Conservation (phyloP, 495 filamentous ascomycete species). For the Acidiella bohemica region DNA sequence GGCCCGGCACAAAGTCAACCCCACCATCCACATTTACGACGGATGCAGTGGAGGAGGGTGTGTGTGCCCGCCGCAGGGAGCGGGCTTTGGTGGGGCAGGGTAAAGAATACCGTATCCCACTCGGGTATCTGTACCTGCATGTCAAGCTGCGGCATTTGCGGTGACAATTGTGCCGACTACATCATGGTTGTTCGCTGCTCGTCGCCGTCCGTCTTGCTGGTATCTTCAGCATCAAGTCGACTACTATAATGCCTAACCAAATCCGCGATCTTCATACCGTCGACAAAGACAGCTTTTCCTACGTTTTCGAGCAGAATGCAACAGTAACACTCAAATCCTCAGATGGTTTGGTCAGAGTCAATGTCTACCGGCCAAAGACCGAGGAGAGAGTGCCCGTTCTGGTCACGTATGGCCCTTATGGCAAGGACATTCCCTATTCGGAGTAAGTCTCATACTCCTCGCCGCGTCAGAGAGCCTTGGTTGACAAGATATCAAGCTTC, state of each 20-base stretch:
- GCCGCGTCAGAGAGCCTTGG: not conserved
- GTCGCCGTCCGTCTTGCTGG: no score
- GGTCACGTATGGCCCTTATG: slow-evolving; percentile 50
- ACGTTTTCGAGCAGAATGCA: slow-evolving; percentile 32
- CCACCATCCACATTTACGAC: no score
- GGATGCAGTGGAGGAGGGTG: no score
- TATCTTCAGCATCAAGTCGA: not conserved
- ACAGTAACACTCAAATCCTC: slow-evolving; percentile 23
- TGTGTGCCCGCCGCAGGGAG: no score
- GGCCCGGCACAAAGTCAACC: no score
- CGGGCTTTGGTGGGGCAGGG: no score
- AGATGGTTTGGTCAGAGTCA: slow-evolving; percentile 15
- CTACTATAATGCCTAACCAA: slow-evolving; percentile 4
- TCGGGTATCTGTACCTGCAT: no score
- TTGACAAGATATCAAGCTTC: slow-evolving; percentile 24
- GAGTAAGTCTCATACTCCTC: not conserved
- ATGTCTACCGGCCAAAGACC: slow-evolving; percentile 25
- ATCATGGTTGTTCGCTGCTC: no score
- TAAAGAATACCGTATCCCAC: no score
- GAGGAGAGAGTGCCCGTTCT: slow-evolving; percentile 34
- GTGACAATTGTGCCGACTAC: no score
- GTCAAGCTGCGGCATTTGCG: no score
- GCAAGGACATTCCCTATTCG: slow-evolving; percentile 45
- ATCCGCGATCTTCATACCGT: slow-evolving; percentile 12
- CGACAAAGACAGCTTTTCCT: slow-evolving; percentile 31